phyloP scores from a whole-genome alignment of 116 monocot genomes.

The Dioscorea cayenensis region DNA sequence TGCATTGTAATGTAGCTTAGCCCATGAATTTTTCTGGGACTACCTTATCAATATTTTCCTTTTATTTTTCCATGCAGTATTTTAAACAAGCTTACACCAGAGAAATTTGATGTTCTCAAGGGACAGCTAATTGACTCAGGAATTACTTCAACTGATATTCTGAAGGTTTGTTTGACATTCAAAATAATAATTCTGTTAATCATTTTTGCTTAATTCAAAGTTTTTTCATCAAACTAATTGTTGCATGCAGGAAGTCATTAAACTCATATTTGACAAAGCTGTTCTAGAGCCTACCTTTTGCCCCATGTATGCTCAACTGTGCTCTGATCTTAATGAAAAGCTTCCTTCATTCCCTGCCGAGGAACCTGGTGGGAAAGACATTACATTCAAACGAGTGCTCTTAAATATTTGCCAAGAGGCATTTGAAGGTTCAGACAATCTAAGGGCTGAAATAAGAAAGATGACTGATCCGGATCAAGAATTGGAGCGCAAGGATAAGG shows the following conservation, averaged over 20 bases:
- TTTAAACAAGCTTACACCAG: slow-evolving; percentile 92
- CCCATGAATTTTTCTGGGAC: no score
- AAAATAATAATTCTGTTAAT: neutral
- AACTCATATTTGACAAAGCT: slow-evolving; percentile 92
- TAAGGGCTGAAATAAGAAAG: slow-evolving; percentile 65
- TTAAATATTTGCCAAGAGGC: slow-evolving; percentile 94
- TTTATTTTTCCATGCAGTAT: slow-evolving; percentile 41
- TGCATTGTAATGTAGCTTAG: no score
- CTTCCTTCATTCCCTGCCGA: slow-evolving; percentile 80
- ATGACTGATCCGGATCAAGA: slow-evolving; percentile 75
- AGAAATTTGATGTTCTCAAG: slow-evolving; percentile 96
- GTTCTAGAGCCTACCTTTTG: slow-evolving; percentile 96
- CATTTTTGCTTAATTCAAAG: neutral
- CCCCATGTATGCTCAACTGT: slow-evolving; percentile 86
- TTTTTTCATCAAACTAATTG: neutral
- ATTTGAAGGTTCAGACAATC: slow-evolving; percentile 75
- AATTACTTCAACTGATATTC: slow-evolving; percentile 77
- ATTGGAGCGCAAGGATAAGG: slow-evolving; percentile 70
- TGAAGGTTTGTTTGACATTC: slow-evolving; percentile 37
- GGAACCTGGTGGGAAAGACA: slow-evolving; percentile 64
- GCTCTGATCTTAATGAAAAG: slow-evolving; percentile 69
- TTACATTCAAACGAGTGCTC: slow-evolving; percentile 83
- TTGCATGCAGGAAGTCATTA: slow-evolving; percentile 63
- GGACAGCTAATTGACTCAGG: slow-evolving; percentile 83
- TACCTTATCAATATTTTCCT: neutral